Evolutionary conservation across 208 protist genomes (phyloP), one percentile per base, ranked within the genome.

Genomic region (Trichomonas gallinae): DNA sequence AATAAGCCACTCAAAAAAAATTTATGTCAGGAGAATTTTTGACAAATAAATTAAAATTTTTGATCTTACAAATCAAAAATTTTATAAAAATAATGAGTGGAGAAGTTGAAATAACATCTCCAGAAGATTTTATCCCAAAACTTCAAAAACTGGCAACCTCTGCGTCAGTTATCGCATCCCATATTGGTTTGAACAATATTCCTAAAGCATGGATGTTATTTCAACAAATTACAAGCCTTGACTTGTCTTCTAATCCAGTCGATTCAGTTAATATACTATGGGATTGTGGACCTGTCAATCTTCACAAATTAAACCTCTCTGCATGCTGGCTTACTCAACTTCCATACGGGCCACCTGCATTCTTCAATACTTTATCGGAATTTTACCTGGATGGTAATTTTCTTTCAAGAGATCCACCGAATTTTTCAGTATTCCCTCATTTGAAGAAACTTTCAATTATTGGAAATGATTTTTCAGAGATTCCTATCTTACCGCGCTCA

Each of bases 391-490:
- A 93, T 93, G 87, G 87, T 34, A 93, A 93, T 51, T 93, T 51
- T 51, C 44, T 93, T 0, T 42, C 40, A 34, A 51, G 44, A 36
- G n/a, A 34, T 38, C 17, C 26, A 36, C 44, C 87, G 15, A 93
- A 93, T 51, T 93, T 93, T 51, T 51, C 87, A 34, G 26, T 93
- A 17, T 93, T 93, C 38, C 40, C 11, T 9, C 42, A 93, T 31
- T 93, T 93, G 26, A 93, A 93, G 31, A 93, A 23, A 93, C 36
- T 93, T 44, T 93, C 87, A 38, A 48, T 93, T 34, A 40, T 93
- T 34, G 87, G 87, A 51, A 93, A 93, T 51, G 87, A 93, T 93
- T 93, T 93, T 93, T 38, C 46, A 17, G n/a, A 48, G 9, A 40
- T 93, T 51, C 87, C 87, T 38, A 6, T 58, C 11, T 26, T 93